These are phyloP conservation scores for Dioszegia crocea DNA, from an alignment of 768 basidiomycete species.

Conservation along the genomic window DNA sequence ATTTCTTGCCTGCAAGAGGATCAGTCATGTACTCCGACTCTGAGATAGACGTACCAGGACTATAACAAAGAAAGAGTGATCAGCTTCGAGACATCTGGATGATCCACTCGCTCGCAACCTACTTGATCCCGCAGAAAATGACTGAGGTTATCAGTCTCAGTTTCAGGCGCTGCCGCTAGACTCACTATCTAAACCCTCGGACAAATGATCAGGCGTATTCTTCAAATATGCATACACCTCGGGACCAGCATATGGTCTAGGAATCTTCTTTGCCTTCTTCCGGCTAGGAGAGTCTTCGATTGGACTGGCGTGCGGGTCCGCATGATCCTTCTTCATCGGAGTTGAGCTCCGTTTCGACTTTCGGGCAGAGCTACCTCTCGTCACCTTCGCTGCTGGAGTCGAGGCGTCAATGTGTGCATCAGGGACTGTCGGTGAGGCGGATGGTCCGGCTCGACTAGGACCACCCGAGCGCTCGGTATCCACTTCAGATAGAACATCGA, in stretches of 20 bases:
- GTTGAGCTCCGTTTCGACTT: too few species aligned
- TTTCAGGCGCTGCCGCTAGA: background rate
- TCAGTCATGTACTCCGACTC: background rate
- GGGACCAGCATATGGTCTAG: constrained; percentile 55
- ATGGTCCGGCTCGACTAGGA: too few species aligned
- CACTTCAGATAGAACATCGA: too few species aligned
- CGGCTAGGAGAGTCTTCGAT: background rate
- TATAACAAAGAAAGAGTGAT: background rate
- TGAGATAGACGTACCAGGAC: background rate
- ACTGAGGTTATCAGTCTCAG: constrained; percentile 53
- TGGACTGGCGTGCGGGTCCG: too few species aligned
- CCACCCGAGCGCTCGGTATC: too few species aligned
- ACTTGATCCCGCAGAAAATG: constrained; percentile 84
- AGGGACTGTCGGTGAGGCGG: too few species aligned
- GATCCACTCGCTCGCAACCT: too few species aligned
- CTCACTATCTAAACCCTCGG: constrained; percentile 54
- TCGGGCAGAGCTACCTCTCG: too few species aligned
- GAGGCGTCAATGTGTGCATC: too few species aligned
- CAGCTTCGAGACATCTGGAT: background rate
- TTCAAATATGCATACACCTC: constrained; percentile 58
- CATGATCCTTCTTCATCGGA: too few species aligned
- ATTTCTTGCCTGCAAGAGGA: constrained; percentile 63
- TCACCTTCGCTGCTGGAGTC: too few species aligned
- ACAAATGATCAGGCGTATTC: constrained; percentile 57
- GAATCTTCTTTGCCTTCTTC: constrained; percentile 25